phyloP scores from a whole-genome alignment of 2,329 filamentous ascomycete species.

The Venturia asperata region DNA sequence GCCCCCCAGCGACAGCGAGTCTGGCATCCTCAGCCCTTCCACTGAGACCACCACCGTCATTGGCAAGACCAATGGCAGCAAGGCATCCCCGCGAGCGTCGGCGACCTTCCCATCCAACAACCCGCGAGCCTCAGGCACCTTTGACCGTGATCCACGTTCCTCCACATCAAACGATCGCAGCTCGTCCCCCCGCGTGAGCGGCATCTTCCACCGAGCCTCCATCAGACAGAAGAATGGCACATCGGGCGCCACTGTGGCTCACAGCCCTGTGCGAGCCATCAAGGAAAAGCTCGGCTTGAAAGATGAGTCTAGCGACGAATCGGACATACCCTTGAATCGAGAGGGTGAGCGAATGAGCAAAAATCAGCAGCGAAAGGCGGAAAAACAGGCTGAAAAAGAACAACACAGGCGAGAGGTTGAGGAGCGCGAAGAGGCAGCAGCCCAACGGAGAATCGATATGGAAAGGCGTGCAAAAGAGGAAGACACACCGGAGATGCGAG shows the following conservation, averaged over 20 bases:
- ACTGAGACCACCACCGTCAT: conserved; percentile 24
- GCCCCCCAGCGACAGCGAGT: conserved; percentile 30
- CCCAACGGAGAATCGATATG: conserved; percentile 43
- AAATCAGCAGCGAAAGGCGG: conserved; percentile 44
- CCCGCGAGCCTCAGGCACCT: conserved; percentile 29
- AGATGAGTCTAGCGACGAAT: conserved; percentile 29
- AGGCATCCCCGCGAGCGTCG: conserved; percentile 24
- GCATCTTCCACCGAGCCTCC: conserved; percentile 22
- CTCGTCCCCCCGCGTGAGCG: conserved; percentile 21
- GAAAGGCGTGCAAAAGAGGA: conserved; percentile 43
- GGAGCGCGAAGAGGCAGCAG: conserved; percentile 39
- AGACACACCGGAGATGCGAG: conserved; percentile 52
- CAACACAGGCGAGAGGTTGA: conserved; percentile 38
- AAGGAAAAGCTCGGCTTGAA: conserved; percentile 34
- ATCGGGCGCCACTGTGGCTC: conserved; percentile 1
- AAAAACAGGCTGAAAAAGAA: conserved; percentile 40
- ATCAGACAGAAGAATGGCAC: conserved; percentile 21
- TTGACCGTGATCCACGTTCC: conserved; percentile 24
- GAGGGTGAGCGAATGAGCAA: conserved; percentile 44
- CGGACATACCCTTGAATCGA: conserved; percentile 37
- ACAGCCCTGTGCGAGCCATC: conserved; percentile 32
- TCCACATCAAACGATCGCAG: neutral
- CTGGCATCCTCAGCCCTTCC: conserved; percentile 27
- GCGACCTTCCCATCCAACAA: conserved; percentile 22
- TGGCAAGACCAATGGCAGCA: conserved; percentile 19